A percentile compares a stretch with the other conserved stretches of the same genome.
Evolutionary conservation across 257 asterid species (phyloP).

Genomic region (Agastache rugosa): DNA sequence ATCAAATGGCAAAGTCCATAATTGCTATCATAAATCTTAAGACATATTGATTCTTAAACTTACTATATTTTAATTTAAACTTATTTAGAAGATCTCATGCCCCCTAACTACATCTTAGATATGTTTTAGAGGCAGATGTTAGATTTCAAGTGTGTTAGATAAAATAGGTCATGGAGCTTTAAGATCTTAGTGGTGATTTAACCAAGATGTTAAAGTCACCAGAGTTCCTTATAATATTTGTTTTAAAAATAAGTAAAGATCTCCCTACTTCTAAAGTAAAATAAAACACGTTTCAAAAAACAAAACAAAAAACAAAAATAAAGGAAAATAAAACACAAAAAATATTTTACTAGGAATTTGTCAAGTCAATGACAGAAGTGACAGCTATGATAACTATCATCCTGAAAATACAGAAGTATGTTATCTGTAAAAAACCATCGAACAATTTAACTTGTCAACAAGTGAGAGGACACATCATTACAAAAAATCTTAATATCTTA

Average conservation of each 20-base stretch:
- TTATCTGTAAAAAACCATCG: background rate
- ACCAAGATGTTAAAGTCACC: background rate
- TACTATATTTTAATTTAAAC: background rate
- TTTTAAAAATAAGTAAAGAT: background rate
- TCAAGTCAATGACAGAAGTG: background rate
- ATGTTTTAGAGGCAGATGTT: background rate
- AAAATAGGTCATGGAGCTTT: background rate
- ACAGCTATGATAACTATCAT: slow-evolving; percentile 10
- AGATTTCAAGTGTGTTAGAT: background rate
- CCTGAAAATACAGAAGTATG: background rate
- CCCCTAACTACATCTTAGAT: background rate
- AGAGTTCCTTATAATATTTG: background rate
- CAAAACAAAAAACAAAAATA: too few relatives aligned
- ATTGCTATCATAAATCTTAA: background rate
- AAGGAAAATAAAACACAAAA: background rate
- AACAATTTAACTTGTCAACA: slow-evolving; percentile 25
- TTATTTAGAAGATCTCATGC: background rate
- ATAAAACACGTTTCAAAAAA: too few relatives aligned
- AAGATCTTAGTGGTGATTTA: background rate
- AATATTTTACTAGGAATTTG: background rate
- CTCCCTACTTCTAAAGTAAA: background rate
- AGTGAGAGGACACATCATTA: slow-evolving; percentile 20
- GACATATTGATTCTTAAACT: background rate
- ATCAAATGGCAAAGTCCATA: background rate
- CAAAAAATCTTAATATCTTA: background rate